phyloP scores from a whole-genome alignment of 192 early-diverging fungal genomes.

The Irineochytrium annulatum region DNA sequence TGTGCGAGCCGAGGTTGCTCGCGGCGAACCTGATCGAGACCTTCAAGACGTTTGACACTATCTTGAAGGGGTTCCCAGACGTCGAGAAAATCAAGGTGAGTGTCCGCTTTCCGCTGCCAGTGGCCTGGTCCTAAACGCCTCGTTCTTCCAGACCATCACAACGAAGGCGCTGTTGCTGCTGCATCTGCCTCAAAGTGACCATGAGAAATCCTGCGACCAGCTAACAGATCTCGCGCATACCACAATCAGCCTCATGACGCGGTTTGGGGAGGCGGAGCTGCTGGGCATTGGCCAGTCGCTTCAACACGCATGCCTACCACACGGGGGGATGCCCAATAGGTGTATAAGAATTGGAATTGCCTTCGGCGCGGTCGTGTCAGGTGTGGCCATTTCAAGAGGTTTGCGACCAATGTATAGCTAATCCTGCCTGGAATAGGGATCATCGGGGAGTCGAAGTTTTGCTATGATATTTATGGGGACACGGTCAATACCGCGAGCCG shows the following conservation, averaged over 20 bases:
- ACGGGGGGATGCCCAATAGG: neutral
- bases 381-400: neutral
- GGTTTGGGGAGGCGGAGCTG: too few species aligned
- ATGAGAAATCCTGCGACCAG: too few species aligned
- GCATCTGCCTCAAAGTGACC: neutral
- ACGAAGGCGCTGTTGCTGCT: neutral
- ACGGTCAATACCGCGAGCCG: neutral
- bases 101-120: too few species aligned
- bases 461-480: neutral
- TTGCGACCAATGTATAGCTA: neutral
- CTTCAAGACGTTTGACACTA: neutral
- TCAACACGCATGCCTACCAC: too few species aligned
- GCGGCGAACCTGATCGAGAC: neutral
- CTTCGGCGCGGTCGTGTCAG: neutral
- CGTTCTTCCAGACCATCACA: neutral
- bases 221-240: too few species aligned
- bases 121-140: neutral
- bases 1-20: neutral
- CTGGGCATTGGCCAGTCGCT: too few species aligned
- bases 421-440: neutral
- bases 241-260: too few species aligned
- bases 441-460: neutral
- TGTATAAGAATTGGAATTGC: neutral
- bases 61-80: neutral
- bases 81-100: conserved; percentile 5